Base-by-base conservation (phyloP, 228 moss, liverwort and hornwort species). In the Sphagnum fallax region DNA sequence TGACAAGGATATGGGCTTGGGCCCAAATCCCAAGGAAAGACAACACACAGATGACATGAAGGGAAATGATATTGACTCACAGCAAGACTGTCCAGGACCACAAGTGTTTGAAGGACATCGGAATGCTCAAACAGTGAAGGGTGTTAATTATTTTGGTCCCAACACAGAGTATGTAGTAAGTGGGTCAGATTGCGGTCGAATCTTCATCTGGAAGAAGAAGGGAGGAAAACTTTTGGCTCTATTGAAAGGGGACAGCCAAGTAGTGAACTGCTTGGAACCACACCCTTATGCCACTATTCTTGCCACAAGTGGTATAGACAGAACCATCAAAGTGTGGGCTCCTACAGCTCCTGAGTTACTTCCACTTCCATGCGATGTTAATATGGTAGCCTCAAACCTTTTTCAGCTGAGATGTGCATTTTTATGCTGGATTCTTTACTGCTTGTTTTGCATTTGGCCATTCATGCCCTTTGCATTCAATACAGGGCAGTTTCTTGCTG, bases 251-350 rank as follows among this genome's bases (percentile, higher is more conserved):
- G 97, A 97, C 61, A 73, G 79, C 10, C 68, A 82, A 6, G 87
- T 97, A 5, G 93, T 97, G 63, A 97, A 97, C 55, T 97, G 97
- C 70, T 75, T 97, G 14, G 97, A 97, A 76, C 87, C 97, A 48
- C 97, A 97, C 73, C 97, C 97, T 16, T 77, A 75, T 79, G 80
- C 85, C 52, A 97, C 93, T 0, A 62, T 91, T 57, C 81, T 97
- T 75, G 97, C 97, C 50, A 97, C 93, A 0, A 97, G 97, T 75
- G 97, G 97, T 10, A 85, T 97, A 65, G 97, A 97, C 52, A 63
- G 78, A 4, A 80, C 79, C 52, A 69, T 97, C 12, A 97, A 97
- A 82, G 75, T 97, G 15, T 97, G 97, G 97, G 72, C 82, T 52
- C 97, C 97, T 6, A 89, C 76, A 0, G 75, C 85, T 63, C 77